Evolutionary conservation across 2,329 filamentous ascomycete genomes (phyloP).

Genomic region (Rhexocercosporidium sp.): DNA sequence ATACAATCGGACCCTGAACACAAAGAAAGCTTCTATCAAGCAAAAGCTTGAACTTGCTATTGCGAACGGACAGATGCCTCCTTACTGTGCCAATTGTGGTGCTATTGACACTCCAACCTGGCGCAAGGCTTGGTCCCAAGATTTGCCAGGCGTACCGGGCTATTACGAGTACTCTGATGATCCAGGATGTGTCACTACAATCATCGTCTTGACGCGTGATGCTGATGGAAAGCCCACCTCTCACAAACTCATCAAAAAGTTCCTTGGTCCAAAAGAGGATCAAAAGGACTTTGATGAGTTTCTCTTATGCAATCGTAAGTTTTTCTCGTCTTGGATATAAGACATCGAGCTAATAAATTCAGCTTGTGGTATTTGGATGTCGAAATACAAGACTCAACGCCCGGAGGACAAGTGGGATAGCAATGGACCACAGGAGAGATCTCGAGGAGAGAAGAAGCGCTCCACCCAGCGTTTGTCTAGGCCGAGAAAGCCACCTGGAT

Average conservation of each 20-base stretch:
- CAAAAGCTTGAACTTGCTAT: slow-evolving; percentile 68
- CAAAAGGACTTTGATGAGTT: slow-evolving; percentile 72
- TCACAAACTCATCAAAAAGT: slow-evolving; percentile 82
- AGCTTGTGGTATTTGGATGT: slow-evolving; percentile 93
- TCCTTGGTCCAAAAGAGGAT: slow-evolving; percentile 64
- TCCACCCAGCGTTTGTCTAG: slow-evolving; percentile 39
- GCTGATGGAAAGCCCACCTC: slow-evolving; percentile 64
- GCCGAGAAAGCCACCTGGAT: slow-evolving; percentile 28
- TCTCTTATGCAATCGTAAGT: slow-evolving; percentile 86
- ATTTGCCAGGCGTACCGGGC: slow-evolving; percentile 70
- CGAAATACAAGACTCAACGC: slow-evolving; percentile 84
- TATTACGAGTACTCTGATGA: slow-evolving; percentile 75
- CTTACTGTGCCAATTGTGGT: slow-evolving; percentile 90
- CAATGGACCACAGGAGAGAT: slow-evolving; percentile 26
- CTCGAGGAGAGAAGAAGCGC: slow-evolving; percentile 54
- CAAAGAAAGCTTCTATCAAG: slow-evolving; percentile 45
- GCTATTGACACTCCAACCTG: slow-evolving; percentile 96
- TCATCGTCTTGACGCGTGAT: slow-evolving; percentile 70
- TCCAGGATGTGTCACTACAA: slow-evolving; percentile 74
- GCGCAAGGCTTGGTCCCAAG: slow-evolving; percentile 89
- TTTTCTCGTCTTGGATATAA: neutral
- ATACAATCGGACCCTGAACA: slow-evolving; percentile 27
- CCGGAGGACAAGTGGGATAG: slow-evolving; percentile 80
- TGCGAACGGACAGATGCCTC: slow-evolving; percentile 80
- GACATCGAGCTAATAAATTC: slow-evolving; percentile 36